phyloP scores from a whole-genome alignment of 2,329 filamentous ascomycete species.

The Rosellinia necatrix region DNA sequence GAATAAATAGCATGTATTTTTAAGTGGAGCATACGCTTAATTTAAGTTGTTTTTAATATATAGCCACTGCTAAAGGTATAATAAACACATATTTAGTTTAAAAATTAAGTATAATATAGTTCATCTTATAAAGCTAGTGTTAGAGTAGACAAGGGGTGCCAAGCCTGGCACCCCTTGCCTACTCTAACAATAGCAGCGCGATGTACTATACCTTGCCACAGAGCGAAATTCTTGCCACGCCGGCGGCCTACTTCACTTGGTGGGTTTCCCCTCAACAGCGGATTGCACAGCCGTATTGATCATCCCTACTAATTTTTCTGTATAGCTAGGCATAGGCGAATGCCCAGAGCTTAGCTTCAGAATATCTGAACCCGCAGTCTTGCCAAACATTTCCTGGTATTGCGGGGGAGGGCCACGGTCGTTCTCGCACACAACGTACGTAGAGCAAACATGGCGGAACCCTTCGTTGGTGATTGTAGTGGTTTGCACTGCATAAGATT shows the following conservation, averaged over 20 bases:
- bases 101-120: too few species aligned
- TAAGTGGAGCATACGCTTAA: too few species aligned
- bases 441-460: conserved; percentile 10
- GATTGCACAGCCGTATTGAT: conserved; percentile 9
- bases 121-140: too few species aligned
- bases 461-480: conserved; percentile 10
- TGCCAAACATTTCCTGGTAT: conserved; percentile 13
- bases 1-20: too few species aligned
- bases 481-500: conserved; percentile 18
- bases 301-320: conserved; percentile 13
- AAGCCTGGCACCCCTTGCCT: too few species aligned
- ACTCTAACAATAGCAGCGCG: too few species aligned
- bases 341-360: conserved; percentile 13
- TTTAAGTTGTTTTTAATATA: too few species aligned
- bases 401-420: conserved; percentile 11
- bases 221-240: too few species aligned
- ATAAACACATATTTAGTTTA: too few species aligned
- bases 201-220: too few species aligned
- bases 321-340: conserved; percentile 23
- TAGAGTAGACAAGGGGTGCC: too few species aligned
- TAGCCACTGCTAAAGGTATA: too few species aligned
- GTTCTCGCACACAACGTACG: conserved; percentile 22
- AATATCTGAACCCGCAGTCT: conserved; percentile 1
- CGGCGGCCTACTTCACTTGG: neutral
- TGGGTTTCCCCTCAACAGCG: neutral